Evolutionary conservation across 164 flowering plant species (phyloP), one percentile per base, ranked within the genome.

Genomic region (Cinnamomum chago): DNA sequence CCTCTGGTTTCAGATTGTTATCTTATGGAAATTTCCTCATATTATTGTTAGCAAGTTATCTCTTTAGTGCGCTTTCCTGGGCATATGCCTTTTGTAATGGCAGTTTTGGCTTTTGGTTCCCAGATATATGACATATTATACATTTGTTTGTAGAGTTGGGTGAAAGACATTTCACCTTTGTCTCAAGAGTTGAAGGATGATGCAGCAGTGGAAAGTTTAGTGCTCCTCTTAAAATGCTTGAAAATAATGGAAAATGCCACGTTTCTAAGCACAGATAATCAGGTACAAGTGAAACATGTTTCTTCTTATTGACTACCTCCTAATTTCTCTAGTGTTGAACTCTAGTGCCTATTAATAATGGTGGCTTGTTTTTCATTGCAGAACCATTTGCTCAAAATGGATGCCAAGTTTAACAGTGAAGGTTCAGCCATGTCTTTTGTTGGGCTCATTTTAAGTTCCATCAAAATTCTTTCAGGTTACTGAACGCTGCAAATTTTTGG

Each of bases 241-340:
- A 95, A 90, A 80, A 88, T 95, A 58, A 93, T 92, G 97, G 99
- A 93, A 83, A 95, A 95, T 81, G 97, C 99, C 52, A 88, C 98
- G 28, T 94, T 93, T 79, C 87, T 91, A 14, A 95, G 98, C 75
- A 88, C 85, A 72, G 95, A 90, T 52, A 95, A 93, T 83, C 99
- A 95, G 98, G 99, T 93, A 83, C 64, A 72, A 58, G 66, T 24
- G 24, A 28, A 69, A 70, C 27, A 40, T 55, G 35, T 24, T 72
- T 72, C 6, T 28, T 55, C 9, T 12, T 70, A 52, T 70, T 51
- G 25, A 60, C 3, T 62, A 13, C 7, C 40, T 67, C 47, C 47
- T 64, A 24, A 40, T 23, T 74, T 70, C 47, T 23, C 50, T 62
- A 27, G 24, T 70, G n/a, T 58, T 28, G 58, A 65, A 20, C 18